Base-by-base conservation (phyloP, 345 rosid genomes). In the Syzygium aromaticum region DNA sequence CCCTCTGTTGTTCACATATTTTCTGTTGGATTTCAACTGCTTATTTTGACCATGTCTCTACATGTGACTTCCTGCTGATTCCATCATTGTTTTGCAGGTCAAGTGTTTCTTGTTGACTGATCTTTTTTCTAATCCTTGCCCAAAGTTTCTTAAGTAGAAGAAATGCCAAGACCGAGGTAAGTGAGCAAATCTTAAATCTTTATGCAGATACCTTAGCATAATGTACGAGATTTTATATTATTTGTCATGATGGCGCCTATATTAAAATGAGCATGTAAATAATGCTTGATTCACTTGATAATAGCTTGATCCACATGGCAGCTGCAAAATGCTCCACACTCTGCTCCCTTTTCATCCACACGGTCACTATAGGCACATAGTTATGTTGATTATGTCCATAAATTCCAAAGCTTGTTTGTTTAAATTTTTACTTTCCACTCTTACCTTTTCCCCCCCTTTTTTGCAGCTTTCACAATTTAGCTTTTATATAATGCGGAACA, bases 111-210 rank as follows among this genome's bases (percentile, higher is more conserved):
- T 23, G 84, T 49, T 80, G 51, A 49, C 83, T 30, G 53, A 59
- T 87, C 63, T 28, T 12, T 56, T 7, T 73, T 86, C n/a, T 88
- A 64, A 38, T 52, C 84, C 85, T 54, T 84, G 88, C 21, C 86
- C 54, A 67, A 73, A 43, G 54, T 27, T 52, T 86, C 57, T 83
- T 78, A 53, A 49, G 77, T 46, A 84, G 38, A 73, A 53, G 89
- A 92, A 84, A 96, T 96, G 99, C 97, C 96, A 49, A 93, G 96
- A 92, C 94, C 97, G 89, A 96, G 98, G 99, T 97, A 84, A 90
- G 90, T 14, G 52, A 85, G 67, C 51, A 51, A 33, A 67, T 38
- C 23, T 51, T 33, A 10, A 38, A 21, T 38, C 82, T 73, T 21
- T 73, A 38, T 73, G 49, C 27, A 38, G 82, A 73, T 73, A 38